These are phyloP conservation scores for Lophium mytilinum DNA, from an alignment of 495 filamentous ascomycete species.

Conservation along the genomic window DNA sequence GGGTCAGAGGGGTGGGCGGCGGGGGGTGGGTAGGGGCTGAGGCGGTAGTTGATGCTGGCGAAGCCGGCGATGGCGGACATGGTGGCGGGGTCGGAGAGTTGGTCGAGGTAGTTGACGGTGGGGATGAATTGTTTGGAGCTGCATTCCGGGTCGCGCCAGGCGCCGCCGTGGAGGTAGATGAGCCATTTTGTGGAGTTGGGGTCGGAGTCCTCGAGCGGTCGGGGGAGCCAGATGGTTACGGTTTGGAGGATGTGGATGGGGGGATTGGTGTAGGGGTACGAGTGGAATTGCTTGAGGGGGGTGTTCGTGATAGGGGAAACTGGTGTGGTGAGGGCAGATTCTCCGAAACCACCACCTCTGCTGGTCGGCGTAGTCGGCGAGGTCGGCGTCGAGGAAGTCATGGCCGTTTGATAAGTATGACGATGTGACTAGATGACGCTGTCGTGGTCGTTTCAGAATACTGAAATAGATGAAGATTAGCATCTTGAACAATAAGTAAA, in stretches of 20 bases:
- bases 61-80: constrained; percentile 14
- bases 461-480: too few species aligned
- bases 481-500: too few species aligned
- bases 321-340: not conserved
- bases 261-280: constrained; percentile 13
- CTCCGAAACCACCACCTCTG: too few species aligned
- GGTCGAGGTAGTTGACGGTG: constrained; percentile 12
- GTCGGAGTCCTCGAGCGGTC: constrained; percentile 4
- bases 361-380: too few species aligned
- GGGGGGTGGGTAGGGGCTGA: constrained; percentile 17
- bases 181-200: constrained; percentile 7
- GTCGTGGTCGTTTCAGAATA: too few species aligned
- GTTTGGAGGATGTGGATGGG: constrained; percentile 8
- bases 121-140: constrained; percentile 2
- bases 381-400: too few species aligned
- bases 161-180: constrained; percentile 27
- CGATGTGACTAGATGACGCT: too few species aligned
- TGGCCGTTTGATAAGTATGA: too few species aligned
- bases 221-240: constrained; percentile 19
- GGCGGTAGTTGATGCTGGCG: constrained; percentile 25
- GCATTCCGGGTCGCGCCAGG: constrained; percentile 26
- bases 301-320: not conserved
- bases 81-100: not conserved
- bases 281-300: not conserved
- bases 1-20: constrained; percentile 6